Evolutionary conservation across 2,329 filamentous ascomycete genomes (phyloP), one percentile per base, ranked within the genome.

Genomic region (Pestalotiopsis sp.): DNA sequence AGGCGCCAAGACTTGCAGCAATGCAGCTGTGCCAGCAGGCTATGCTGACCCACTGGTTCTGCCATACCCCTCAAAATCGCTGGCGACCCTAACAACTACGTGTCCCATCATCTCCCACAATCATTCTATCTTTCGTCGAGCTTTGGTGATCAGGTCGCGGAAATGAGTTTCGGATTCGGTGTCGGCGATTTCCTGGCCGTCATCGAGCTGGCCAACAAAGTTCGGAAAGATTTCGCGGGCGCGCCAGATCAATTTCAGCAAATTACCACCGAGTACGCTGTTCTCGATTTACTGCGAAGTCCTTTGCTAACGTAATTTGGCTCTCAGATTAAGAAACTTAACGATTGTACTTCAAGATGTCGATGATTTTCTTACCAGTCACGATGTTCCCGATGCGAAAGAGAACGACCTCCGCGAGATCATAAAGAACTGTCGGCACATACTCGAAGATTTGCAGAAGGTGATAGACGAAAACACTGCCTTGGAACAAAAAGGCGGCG

Each of bases 151-250:
- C 20, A 57, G 20, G 2, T 5, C 2, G 4, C 20, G 55, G 20
- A 57, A 57, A 79, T 78, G 78, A 77, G 74, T 60, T 78, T 81
- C 65, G 77, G 77, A 10, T 78, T 77, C 69, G 71, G 77, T 7
- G 70, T 77, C 14, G 77, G 76, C 4, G 79, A 80, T 63, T 73
- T 78, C 26, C 63, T 78, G 20, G 69, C 76, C 2, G 71, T 77
- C 26, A 67, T 78, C 22, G 67, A 75, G 26, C 71, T 77, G 60
- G 71, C 67, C 26, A 74, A 73, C 20, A 73, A 70, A 14, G 68
- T 75, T 48, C 70, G 74, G 55, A 74, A 73, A 60, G 69, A 74
- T 17, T 78, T 76, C 62, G 68, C 68, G 14, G 68, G 68, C 9
- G 75, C 75, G 2, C 75, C 76, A 11, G 63, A 63, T 9, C 73